Base-by-base conservation (phyloP, 805 yeast genomes). In the Ogataea trehaloabstinens region DNA sequence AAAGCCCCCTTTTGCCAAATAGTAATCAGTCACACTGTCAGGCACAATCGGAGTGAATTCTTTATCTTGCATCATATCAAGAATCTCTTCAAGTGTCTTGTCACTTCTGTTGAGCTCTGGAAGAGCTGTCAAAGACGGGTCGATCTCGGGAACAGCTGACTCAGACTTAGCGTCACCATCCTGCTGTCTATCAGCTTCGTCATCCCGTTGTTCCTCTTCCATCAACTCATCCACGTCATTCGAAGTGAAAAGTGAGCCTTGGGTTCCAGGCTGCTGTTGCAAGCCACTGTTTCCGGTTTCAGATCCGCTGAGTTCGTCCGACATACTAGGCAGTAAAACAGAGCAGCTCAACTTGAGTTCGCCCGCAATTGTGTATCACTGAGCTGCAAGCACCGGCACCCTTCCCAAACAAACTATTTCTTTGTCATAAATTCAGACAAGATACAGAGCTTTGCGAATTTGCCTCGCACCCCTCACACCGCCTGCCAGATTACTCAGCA, bases 31-130 rank as follows among this genome's bases (percentile, higher is more conserved):
- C 8, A 93, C 97, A 0, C 95, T 90, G 58, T 93, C 98, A 0
- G 99, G 99, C 28, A 93, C 93, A 24, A 91, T 82, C 2, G 99
- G 99, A 3, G 96, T 87, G 58, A 82, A 88, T 42, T 89, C 96
- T 46, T 89, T 95, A 42, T 89, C 96, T 48, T 88, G 95, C 91
- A 93, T 83, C 71, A 89, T 70, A 24, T 82, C 84, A 20, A 93
- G 68, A 24, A 93, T 81, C 51, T 93, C 98, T 51, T 82, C 78
- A 37, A 93, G 66, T 0, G 93, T 81, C 53, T 85, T 85, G 55
- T 88, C 95, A 51, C 84, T 83, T 49, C 88, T 71, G 1, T 88
- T 75, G 35, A 83, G 68, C 39, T 80, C 87, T 0, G 89, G 87
- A 5, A 82, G 59, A 28, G 73, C 56, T 44, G 51, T 57, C 56